A percentile compares a stretch with the other conserved stretches of the same genome.
phyloP scores from a whole-genome alignment of 352 stramenopile species.

The Pythium aquatile region DNA sequence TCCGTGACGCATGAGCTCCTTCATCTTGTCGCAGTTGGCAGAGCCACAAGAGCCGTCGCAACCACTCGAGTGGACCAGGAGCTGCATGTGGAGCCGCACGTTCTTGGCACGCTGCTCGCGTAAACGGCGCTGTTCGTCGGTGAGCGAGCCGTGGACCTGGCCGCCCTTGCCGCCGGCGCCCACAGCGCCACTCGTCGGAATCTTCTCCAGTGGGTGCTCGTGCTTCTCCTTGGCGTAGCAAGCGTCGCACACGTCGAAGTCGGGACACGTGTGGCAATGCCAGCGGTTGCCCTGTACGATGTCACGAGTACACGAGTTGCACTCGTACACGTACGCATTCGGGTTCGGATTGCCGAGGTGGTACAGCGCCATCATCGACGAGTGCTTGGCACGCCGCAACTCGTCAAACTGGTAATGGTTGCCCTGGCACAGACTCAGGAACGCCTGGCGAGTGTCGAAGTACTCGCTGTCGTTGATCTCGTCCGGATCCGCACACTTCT shows the following conservation, averaged over 20 bases:
- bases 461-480: constrained; percentile 89
- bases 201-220: constrained; percentile 78
- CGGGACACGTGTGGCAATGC: constrained; percentile 86
- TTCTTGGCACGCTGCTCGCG: constrained; percentile 91
- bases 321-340: constrained; percentile 87
- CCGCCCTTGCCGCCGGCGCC: constrained; percentile 18
- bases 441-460: constrained; percentile 96
- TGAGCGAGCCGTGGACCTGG: constrained; percentile 36
- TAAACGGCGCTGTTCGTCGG: constrained; percentile 60
- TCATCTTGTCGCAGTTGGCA: constrained; percentile 99
- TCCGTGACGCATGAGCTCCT: constrained; percentile 96
- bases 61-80: constrained; percentile 95
- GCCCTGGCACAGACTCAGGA: constrained; percentile 95
- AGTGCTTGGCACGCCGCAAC: constrained; percentile 98
- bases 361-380: constrained; percentile 99
- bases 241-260: constrained; percentile 89
- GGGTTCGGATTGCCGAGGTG: constrained; percentile 96
- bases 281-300: constrained; percentile 85
- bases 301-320: constrained; percentile 81
- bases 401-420: constrained; percentile 99
- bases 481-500: constrained; percentile 79
- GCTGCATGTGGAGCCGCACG: constrained; percentile 97
- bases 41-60: constrained; percentile 94
- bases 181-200: constrained; percentile 56
- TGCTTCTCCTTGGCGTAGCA: constrained; percentile 87